These are phyloP conservation scores for Diaporthe longicolla DNA, from an alignment of 2,329 filamentous ascomycete species.

Conservation along the genomic window DNA sequence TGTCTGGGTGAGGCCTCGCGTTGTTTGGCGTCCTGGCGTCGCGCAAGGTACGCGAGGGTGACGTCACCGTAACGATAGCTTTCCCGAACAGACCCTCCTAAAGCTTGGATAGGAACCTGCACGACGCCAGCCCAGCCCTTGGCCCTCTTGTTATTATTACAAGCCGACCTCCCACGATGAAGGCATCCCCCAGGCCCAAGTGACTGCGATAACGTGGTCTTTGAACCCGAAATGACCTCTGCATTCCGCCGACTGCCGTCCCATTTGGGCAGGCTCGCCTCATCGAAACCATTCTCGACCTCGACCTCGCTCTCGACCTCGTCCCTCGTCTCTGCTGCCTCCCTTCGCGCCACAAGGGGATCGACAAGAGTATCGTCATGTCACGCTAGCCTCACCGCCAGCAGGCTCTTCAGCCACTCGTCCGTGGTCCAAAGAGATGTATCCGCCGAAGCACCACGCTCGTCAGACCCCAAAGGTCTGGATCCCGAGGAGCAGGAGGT, in stretches of 20 bases:
- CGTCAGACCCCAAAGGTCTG: slow-evolving; percentile 51
- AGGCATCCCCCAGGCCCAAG: neutral
- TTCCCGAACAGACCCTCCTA: neutral
- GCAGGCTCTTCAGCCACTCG: slow-evolving; percentile 25
- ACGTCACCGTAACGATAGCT: slow-evolving; percentile 13
- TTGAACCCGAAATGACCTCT: slow-evolving; percentile 44
- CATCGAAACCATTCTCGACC: neutral
- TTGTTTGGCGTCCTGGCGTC: neutral
- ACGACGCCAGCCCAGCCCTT: neutral
- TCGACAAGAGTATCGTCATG: neutral
- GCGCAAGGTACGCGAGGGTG: slow-evolving; percentile 2
- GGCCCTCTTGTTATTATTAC: neutral
- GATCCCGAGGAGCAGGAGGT: slow-evolving; percentile 56
- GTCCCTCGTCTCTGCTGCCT: neutral
- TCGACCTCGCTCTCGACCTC: slow-evolving; percentile 25
- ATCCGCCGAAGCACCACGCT: slow-evolving; percentile 49
- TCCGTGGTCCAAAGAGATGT: slow-evolving; percentile 34
- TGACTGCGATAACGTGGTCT: slow-evolving; percentile 24
- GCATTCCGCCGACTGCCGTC: slow-evolving; percentile 44
- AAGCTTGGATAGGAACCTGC: slow-evolving; percentile 20
- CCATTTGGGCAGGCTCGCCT: slow-evolving; percentile 43
- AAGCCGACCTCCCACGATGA: neutral
- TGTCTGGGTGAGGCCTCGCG: slow-evolving; percentile 16
- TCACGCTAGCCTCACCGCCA: neutral
- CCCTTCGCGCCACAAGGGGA: neutral